These are phyloP conservation scores for Populus tomentosa DNA, from an alignment of 441 rosid species.

Conservation along the genomic window DNA sequence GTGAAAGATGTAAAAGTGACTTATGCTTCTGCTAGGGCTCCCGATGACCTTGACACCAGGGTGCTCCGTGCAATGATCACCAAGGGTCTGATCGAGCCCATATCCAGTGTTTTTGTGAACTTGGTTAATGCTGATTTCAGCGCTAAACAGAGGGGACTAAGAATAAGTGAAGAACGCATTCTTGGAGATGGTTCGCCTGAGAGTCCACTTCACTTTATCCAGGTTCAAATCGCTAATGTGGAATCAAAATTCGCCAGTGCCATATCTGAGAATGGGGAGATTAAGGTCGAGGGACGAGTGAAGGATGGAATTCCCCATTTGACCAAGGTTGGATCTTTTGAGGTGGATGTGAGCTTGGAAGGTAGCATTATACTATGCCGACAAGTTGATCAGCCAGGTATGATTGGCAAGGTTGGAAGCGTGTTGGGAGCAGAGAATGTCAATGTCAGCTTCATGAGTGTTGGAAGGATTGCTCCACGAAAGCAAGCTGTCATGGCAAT, in stretches of 20 bases:
- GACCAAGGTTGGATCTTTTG: slow-evolving; percentile 76
- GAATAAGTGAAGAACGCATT: slow-evolving; percentile 77
- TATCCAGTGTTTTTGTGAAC: slow-evolving; percentile 72
- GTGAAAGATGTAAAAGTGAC: slow-evolving; percentile 69
- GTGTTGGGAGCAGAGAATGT: slow-evolving; percentile 75
- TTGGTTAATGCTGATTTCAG: slow-evolving; percentile 92
- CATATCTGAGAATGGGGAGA: slow-evolving; percentile 65
- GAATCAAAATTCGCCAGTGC: slow-evolving; percentile 89
- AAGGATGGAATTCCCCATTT: slow-evolving; percentile 85
- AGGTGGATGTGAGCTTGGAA: slow-evolving; percentile 90
- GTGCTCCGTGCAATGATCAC: slow-evolving; percentile 90
- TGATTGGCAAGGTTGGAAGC: slow-evolving; percentile 87
- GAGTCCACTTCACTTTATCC: slow-evolving; percentile 68
- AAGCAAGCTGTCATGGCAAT: slow-evolving; percentile 96
- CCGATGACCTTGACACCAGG: slow-evolving; percentile 91
- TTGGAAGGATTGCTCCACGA: slow-evolving; percentile 79
- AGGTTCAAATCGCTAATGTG: slow-evolving; percentile 70
- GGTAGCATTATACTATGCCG: slow-evolving; percentile 86
- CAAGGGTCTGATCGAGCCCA: slow-evolving; percentile 93
- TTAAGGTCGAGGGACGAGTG: slow-evolving; percentile 67
- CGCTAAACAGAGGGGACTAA: slow-evolving; percentile 89
- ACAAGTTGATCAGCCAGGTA: slow-evolving; percentile 95
- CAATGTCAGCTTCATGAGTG: slow-evolving; percentile 92
- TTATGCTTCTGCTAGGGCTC: slow-evolving; percentile 70
- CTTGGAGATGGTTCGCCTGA: slow-evolving; percentile 67